A percentile compares a stretch with the other conserved stretches of the same genome.
Conservation (phyloP, 1,284 basidiomycete genomes). For the Phellinidium pouzarii region DNA sequence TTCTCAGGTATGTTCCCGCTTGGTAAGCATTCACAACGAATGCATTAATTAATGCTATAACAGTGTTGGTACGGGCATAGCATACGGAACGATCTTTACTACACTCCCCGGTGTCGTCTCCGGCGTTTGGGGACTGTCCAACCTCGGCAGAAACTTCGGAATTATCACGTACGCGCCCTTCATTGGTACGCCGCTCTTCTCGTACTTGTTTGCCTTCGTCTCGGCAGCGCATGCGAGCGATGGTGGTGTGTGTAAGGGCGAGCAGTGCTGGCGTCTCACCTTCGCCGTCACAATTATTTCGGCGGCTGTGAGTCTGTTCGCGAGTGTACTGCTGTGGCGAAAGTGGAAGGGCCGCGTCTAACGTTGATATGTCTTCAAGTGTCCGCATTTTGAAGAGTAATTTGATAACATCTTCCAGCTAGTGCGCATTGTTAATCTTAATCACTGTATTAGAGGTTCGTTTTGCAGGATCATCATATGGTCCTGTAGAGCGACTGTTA, state of each 20-base stretch:
- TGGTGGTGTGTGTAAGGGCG: conserved; percentile 46
- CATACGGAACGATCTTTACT: conserved; percentile 64
- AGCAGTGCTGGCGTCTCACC: conserved; percentile 57
- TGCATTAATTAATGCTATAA: neutral
- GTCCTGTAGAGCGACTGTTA: no score
- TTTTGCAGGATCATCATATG: no score
- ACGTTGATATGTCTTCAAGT: no score
- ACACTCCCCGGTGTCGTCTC: conserved; percentile 63
- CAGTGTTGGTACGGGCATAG: conserved; percentile 56
- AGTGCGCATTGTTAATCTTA: no score
- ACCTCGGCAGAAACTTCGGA: conserved; percentile 70
- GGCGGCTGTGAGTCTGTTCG: conserved; percentile 37
- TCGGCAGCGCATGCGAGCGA: conserved; percentile 41
- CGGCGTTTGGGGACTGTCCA: conserved; percentile 59
- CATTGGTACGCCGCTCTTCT: conserved; percentile 64
- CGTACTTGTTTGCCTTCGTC: conserved; percentile 67
- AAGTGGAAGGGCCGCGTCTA: conserved; percentile 53
- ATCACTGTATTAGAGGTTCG: no score
- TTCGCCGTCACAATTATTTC: conserved; percentile 46
- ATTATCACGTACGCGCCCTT: conserved; percentile 67
- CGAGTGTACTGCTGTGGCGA: conserved; percentile 49
- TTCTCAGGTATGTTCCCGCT: conserved; percentile 27
- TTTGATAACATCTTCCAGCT: no score
- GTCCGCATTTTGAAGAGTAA: no score
- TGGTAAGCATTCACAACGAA: conserved; percentile 36